Evolutionary conservation across 2,329 filamentous ascomycete genomes (phyloP), one percentile per base, ranked within the genome.

Genomic region (Gliomastix tumulicola): DNA sequence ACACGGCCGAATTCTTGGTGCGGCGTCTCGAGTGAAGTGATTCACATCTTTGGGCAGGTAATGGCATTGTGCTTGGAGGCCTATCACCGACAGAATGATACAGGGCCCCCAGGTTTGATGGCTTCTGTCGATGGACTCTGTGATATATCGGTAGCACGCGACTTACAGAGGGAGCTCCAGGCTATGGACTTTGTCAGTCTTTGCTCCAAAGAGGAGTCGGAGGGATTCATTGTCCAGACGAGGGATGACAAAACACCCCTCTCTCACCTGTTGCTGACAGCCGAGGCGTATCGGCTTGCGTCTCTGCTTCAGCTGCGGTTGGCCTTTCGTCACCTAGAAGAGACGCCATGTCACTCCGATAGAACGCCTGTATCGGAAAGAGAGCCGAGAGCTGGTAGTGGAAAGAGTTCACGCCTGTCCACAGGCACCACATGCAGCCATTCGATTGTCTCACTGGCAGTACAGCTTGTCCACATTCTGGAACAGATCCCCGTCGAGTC

Each of bases 1-100:
- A 34, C 32, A 15, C 13, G 32, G 21, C 32, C 32, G 9, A 34
- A 34, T 19, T 34, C 32, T 7, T 34, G 32, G 32, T 34, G 32
- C 13, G 32, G 32, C 6, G 21, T 34, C 17, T 34, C 32, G 10
- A 23, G 21, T 6, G 32, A 34, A 17, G 21, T 34, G 13, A 34
- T 34, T 22, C 11, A 34, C 4, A n/a, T 21, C 21, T 34, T 34
- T 23, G 32, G 32, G 32, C 32, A 34, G 17, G 32, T 23, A 7
- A 12, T 34, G 20, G n/a, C 13, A 6, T 23, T 34, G 21, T 34
- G 20, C 21, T 22, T 16, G 10, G 7, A 16, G 11, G n/a, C n/a
- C 20, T 34, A 22, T 13, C 12, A 15, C n/a, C n/a, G n/a, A 3
- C 13, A 13, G 10, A 23, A n/a, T 12, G n/a, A 20, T 34, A 6